phyloP scores from a whole-genome alignment of 495 filamentous ascomycete genomes.

The Staphylotrichum tortipilum region DNA sequence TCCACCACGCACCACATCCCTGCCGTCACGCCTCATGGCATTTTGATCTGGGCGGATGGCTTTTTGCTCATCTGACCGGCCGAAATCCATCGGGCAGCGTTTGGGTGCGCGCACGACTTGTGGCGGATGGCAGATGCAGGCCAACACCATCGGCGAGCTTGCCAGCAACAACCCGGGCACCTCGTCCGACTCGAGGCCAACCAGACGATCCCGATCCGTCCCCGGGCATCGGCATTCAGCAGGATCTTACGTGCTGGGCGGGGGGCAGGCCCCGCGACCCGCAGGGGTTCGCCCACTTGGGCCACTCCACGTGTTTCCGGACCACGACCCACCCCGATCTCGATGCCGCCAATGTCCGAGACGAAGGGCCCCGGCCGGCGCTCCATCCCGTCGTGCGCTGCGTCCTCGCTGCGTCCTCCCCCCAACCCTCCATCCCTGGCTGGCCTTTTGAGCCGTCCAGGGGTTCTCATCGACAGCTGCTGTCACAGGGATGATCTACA shows the following conservation, averaged over 20 bases:
- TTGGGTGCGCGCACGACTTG: slow-evolving; percentile 4
- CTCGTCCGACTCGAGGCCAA: background rate
- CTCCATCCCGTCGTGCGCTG: too few species aligned
- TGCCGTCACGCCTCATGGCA: background rate
- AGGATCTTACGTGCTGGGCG: too few species aligned
- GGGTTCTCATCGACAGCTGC: background rate
- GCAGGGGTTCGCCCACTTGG: slow-evolving; percentile 10
- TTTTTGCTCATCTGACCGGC: background rate
- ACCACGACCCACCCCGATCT: slow-evolving; percentile 11
- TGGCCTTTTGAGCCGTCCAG: too few species aligned
- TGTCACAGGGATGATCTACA: too few species aligned
- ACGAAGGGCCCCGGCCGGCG: slow-evolving; percentile 4
- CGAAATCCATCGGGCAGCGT: slow-evolving; percentile 10
- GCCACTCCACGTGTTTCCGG: slow-evolving; percentile 17
- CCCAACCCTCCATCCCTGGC: too few species aligned
- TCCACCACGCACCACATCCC: too few species aligned
- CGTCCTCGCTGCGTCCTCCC: too few species aligned
- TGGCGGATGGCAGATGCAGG: slow-evolving; percentile 8
- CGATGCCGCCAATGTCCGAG: slow-evolving; percentile 10
- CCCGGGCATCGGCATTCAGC: slow-evolving; percentile 4
- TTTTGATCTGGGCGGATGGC: background rate
- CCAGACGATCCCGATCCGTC: background rate
- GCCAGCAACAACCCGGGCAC: too few species aligned
- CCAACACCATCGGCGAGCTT: background rate
- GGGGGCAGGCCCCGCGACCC: too few species aligned